These are phyloP conservation scores for Fusarium devonianum DNA, from an alignment of 2,329 filamentous ascomycete genomes.

Conservation along the genomic window DNA sequence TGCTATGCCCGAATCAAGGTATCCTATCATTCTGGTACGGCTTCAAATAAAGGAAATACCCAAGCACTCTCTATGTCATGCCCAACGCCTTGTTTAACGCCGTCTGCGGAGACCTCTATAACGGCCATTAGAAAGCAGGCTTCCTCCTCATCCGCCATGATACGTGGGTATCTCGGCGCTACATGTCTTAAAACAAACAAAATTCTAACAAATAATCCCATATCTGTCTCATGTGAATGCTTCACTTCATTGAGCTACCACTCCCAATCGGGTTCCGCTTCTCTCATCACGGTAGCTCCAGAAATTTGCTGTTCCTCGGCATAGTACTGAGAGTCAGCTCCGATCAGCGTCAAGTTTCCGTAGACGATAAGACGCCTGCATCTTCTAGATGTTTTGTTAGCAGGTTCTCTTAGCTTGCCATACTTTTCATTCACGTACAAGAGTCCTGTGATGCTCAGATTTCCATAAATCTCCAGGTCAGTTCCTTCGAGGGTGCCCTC, in stretches of 20 bases:
- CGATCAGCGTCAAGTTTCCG: constrained; percentile 56
- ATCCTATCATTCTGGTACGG: no score
- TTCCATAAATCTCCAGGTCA: constrained; percentile 57
- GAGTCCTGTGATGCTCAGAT: constrained; percentile 54
- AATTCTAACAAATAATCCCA: neutral
- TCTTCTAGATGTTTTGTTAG: constrained; percentile 41
- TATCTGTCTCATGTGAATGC: no score
- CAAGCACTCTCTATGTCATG: no score
- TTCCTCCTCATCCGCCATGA: neutral
- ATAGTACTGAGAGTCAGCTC: constrained; percentile 53
- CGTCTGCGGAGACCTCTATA: neutral
- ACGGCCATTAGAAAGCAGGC: neutral
- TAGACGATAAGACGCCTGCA: constrained; percentile 55
- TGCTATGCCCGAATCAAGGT: no score
- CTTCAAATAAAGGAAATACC: no score
- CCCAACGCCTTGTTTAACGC: no score
- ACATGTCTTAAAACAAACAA: neutral
- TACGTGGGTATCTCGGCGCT: neutral
- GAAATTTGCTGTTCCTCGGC: constrained; percentile 53
- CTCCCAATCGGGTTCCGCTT: constrained; percentile 53
- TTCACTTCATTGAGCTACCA: constrained; percentile 29
- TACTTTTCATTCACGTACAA: constrained; percentile 43
- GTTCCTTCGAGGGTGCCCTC: constrained; percentile 52
- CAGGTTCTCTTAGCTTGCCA: neutral
- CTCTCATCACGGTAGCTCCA: constrained; percentile 52